Evolutionary conservation across 768 basidiomycete species (phyloP).

Genomic region (Amanita fuliginea): DNA sequence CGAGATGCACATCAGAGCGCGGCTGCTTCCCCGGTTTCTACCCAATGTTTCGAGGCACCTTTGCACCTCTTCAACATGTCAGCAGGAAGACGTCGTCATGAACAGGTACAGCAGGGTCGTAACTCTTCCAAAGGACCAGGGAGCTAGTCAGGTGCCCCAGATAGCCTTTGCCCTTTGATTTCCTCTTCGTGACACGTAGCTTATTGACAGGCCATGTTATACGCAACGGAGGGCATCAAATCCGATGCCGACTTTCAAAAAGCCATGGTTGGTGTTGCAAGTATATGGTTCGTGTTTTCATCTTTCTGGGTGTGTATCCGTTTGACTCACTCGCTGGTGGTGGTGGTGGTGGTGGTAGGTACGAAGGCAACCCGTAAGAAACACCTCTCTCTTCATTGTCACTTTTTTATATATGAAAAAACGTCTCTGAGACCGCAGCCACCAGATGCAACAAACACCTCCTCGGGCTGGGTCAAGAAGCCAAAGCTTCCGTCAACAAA

Average conservation of each 20-base stretch:
- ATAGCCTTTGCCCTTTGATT: too few species aligned
- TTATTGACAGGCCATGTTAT: constrained; percentile 73
- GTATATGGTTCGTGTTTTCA: constrained; percentile 80
- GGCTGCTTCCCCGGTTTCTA: constrained; percentile 14
- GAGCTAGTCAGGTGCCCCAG: constrained; percentile 83
- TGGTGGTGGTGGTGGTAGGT: too few species aligned
- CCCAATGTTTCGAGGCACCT: constrained; percentile 22
- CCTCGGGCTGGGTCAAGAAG: constrained; percentile 75
- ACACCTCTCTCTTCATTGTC: too few species aligned
- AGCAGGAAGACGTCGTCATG: constrained; percentile 30
- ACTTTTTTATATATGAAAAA: too few species aligned
- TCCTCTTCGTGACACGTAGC: not conserved
- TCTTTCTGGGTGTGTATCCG: not conserved
- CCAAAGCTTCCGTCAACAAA: constrained; percentile 69
- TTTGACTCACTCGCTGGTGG: not conserved
- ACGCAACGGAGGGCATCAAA: constrained; percentile 90
- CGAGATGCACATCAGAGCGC: constrained; percentile 4
- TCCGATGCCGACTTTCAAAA: constrained; percentile 81
- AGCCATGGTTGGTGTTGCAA: constrained; percentile 95
- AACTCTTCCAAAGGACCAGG: constrained; percentile 78
- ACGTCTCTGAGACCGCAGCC: too few species aligned
- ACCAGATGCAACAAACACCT: constrained; percentile 55
- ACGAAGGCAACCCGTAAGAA: constrained; percentile 97
- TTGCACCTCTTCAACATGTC: constrained; percentile 26
- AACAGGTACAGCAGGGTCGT: constrained; percentile 24